A percentile compares a stretch with the other conserved stretches of the same genome.
These are phyloP conservation scores for Pyrenula aspistea DNA, from an alignment of 495 filamentous ascomycete species.

Conservation along the genomic window DNA sequence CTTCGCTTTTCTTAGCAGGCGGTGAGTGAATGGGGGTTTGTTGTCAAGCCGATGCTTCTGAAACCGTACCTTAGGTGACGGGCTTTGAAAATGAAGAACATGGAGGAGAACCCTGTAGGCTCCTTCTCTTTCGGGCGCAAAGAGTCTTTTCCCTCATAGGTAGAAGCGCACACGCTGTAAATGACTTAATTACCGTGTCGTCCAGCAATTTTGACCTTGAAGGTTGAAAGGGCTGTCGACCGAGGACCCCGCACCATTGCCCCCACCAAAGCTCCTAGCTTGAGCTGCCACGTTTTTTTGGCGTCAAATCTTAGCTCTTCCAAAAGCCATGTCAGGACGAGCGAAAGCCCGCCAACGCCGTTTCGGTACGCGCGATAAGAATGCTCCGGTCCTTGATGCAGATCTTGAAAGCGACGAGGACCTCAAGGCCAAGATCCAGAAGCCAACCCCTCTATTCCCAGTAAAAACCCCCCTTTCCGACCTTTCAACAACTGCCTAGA, in stretches of 20 bases:
- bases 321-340: background rate
- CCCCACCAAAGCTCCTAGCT: too few relatives aligned
- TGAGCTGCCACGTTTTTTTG: too few relatives aligned
- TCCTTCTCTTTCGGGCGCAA: background rate
- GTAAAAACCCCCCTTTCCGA: too few relatives aligned
- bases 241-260: too few relatives aligned
- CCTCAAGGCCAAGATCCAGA: background rate
- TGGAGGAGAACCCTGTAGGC: background rate
- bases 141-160: background rate
- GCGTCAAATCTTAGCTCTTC: too few relatives aligned
- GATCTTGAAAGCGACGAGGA: background rate
- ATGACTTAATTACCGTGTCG: too few relatives aligned
- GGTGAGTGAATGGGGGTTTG: background rate
- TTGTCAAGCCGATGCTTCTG: background rate
- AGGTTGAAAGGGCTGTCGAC: too few relatives aligned
- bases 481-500: too few relatives aligned
- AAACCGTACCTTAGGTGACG: background rate
- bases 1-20: background rate
- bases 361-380: background rate
- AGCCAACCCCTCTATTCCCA: background rate
- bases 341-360: background rate
- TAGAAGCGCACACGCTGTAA: too few relatives aligned
- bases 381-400: background rate
- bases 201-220: too few relatives aligned
- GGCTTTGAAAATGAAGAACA: background rate